phyloP scores from a whole-genome alignment of 2,329 filamentous ascomycete species.

The Colletotrichum sublineola region DNA sequence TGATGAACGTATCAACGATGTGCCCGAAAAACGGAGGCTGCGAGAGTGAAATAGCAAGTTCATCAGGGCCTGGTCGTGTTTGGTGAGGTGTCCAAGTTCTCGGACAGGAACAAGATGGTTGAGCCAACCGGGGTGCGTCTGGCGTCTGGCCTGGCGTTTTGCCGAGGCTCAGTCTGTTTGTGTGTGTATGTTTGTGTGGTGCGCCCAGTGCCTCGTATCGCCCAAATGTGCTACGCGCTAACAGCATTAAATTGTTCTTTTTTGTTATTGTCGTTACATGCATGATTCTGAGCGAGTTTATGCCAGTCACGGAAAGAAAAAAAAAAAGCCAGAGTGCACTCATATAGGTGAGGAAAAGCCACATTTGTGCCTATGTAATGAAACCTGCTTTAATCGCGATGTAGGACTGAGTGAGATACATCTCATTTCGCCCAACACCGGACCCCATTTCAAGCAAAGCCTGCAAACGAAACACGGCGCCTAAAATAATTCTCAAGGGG shows the following conservation, averaged over 20 bases:
- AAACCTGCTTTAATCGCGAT: neutral
- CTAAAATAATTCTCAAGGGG: constrained; percentile 19
- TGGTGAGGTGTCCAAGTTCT: neutral
- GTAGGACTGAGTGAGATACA: neutral
- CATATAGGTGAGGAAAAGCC: neutral
- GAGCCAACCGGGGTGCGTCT: neutral
- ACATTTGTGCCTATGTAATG: neutral
- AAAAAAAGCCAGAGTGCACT: no score
- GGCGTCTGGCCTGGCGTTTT: constrained; percentile 28
- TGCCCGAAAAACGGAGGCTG: constrained; percentile 2
- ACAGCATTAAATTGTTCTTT: neutral
- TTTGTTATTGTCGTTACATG: neutral
- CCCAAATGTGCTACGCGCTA: constrained; percentile 3
- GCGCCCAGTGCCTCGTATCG: constrained; percentile 23
- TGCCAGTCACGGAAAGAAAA: neutral
- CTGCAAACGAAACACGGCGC: neutral
- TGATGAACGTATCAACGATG: neutral
- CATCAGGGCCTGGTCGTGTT: constrained; percentile 7
- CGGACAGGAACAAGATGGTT: constrained; percentile 15
- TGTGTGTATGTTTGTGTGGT: no score
- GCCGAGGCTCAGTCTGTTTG: constrained; percentile 32
- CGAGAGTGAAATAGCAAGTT: neutral
- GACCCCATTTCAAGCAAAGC: neutral
- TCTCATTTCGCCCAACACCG: neutral
- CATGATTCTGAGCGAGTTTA: neutral